These are phyloP conservation scores for Phytopythium delawarense DNA, from an alignment of 352 stramenopile species.

Conservation along the genomic window DNA sequence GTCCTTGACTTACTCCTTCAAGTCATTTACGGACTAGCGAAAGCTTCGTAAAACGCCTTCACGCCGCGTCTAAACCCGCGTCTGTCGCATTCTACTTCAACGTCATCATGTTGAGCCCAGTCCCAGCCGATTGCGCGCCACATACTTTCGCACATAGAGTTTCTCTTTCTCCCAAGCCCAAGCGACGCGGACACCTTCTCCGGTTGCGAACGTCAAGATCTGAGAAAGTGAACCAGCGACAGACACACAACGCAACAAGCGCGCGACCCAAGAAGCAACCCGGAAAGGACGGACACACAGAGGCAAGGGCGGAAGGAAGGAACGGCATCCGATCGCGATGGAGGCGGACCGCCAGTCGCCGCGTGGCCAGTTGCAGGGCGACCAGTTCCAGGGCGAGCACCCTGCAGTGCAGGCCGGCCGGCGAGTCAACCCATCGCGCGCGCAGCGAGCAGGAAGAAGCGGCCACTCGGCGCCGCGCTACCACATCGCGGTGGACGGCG, in stretches of 20 bases:
- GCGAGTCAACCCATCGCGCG: not conserved
- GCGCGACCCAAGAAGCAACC: not conserved
- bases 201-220: too few relatives aligned
- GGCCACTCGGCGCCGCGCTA: not conserved
- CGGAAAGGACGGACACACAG: not conserved
- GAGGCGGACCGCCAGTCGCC: not conserved
- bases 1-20: too few relatives aligned
- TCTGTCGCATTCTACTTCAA: slow-evolving; percentile 5
- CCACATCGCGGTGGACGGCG: not conserved
- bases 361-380: too few relatives aligned
- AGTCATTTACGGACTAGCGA: too few relatives aligned
- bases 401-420: not conserved
- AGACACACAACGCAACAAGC: not conserved
- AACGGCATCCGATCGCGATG: not conserved
- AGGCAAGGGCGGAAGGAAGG: too few relatives aligned
- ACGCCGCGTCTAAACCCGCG: not conserved
- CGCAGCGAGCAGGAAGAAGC: not conserved
- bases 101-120: not conserved
- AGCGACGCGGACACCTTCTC: not conserved
- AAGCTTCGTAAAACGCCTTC: not conserved
- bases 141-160: not conserved
- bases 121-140: not conserved
- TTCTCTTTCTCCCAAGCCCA: not conserved
- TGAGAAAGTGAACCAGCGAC: not conserved
- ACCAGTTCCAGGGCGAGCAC: too few relatives aligned